Evolutionary conservation across 805 yeast species (phyloP).

Genomic region (Yarrowia porcina): DNA sequence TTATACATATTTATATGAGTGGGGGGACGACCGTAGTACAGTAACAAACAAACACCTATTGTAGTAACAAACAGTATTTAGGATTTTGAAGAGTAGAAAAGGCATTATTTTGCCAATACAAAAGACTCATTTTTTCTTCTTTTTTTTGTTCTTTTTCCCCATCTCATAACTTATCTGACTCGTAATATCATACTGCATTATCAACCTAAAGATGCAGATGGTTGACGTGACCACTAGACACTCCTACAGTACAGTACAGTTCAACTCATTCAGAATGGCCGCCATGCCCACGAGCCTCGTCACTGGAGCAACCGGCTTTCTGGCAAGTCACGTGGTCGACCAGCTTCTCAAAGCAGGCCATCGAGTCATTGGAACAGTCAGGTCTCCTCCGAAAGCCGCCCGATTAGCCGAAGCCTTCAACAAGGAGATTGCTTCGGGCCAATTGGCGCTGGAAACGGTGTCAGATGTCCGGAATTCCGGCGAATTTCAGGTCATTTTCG

Average conservation of each 20-base stretch:
- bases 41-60: no score
- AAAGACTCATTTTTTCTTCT: no score
- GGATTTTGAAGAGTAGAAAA: no score
- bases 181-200: neutral
- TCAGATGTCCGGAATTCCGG: conserved; percentile 35
- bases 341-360: conserved; percentile 43
- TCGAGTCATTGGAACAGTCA: conserved; percentile 49
- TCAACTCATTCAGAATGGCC: no score
- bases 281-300: conserved; percentile 40
- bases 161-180: neutral
- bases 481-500: conserved; percentile 51
- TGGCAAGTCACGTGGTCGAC: conserved; percentile 45
- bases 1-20: conserved; percentile 13
- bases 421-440: conserved; percentile 30
- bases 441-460: conserved; percentile 35
- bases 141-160: no score
- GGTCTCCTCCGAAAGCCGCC: conserved; percentile 45
- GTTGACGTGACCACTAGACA: neutral
- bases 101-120: no score
- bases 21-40: no score
- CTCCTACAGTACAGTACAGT: no score
- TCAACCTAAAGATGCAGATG: neutral
- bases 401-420: conserved; percentile 29
- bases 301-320: conserved; percentile 49
- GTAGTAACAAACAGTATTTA: no score